These are phyloP conservation scores for Termitomyces sp. DNA, from an alignment of 1,284 basidiomycete genomes.

Conservation along the genomic window DNA sequence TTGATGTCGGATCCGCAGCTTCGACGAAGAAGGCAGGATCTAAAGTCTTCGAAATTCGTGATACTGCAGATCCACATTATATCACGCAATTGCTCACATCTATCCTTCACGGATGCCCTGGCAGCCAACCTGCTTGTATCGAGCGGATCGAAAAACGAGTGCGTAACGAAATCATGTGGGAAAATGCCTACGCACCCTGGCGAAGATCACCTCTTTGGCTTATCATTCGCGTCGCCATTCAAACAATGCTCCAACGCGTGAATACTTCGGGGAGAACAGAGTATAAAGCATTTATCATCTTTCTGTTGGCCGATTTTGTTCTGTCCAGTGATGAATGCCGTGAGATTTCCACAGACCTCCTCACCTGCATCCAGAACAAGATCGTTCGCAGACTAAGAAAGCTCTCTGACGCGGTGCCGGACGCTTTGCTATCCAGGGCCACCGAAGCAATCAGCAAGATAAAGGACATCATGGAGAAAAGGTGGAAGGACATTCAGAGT, in stretches of 20 bases:
- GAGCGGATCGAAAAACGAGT: slow-evolving; percentile 34
- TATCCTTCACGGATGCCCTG: slow-evolving; percentile 29
- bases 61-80: slow-evolving; percentile 34
- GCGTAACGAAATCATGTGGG: slow-evolving; percentile 42
- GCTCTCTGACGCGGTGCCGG: slow-evolving; percentile 21
- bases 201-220: slow-evolving; percentile 42
- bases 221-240: slow-evolving; percentile 40
- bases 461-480: slow-evolving; percentile 19
- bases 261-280: slow-evolving; percentile 10
- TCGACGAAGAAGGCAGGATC: slow-evolving; percentile 25
- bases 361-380: slow-evolving; percentile 28
- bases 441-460: slow-evolving; percentile 10
- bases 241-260: slow-evolving; percentile 30
- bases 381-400: slow-evolving; percentile 27
- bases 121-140: slow-evolving; percentile 20
- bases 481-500: slow-evolving; percentile 28
- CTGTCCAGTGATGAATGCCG: slow-evolving; percentile 12
- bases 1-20: slow-evolving; percentile 18
- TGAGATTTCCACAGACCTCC: slow-evolving; percentile 26
- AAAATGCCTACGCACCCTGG: slow-evolving; percentile 35
- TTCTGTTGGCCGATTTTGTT: slow-evolving; percentile 31
- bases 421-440: slow-evolving; percentile 18
- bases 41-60: slow-evolving; percentile 23
- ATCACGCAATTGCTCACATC: slow-evolving; percentile 37
- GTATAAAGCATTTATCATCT: slow-evolving; percentile 46